Conservation (phyloP, 2,329 filamentous ascomycete species). For the Trichophyton verrucosum region DNA sequence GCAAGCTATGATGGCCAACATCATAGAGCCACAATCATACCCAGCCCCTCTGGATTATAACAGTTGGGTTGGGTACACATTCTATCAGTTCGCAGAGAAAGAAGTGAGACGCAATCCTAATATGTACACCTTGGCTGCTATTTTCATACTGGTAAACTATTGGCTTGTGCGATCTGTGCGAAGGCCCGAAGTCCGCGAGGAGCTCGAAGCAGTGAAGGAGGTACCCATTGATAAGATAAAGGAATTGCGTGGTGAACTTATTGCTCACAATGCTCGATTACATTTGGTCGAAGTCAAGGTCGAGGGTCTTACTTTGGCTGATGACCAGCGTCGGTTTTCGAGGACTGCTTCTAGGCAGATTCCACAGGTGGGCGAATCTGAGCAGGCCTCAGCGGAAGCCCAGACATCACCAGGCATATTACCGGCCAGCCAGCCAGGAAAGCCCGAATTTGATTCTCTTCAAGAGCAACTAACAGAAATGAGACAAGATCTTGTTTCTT, state of each 20-base stretch:
- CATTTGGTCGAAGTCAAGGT: background rate
- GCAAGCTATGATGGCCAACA: background rate
- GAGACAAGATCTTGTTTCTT: background rate
- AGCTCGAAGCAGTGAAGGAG: background rate
- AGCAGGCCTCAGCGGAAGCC: too few relatives aligned
- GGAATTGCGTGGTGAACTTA: background rate
- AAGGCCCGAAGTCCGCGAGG: background rate
- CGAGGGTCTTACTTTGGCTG: background rate
- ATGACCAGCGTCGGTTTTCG: background rate
- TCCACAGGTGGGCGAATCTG: background rate
- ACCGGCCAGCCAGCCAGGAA: background rate
- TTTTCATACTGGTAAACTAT: background rate
- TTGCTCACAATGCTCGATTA: background rate
- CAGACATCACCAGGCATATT: background rate
- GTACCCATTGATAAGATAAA: background rate
- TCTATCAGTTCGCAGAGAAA: slow-evolving; percentile 2
- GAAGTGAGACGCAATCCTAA: slow-evolving; percentile 6
- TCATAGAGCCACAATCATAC: background rate
- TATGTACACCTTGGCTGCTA: slow-evolving; percentile 4
- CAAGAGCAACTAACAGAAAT: background rate
- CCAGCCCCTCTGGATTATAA: slow-evolving; percentile 2
- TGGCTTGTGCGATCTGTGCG: background rate
- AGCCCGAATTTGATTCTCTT: background rate
- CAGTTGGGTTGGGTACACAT: slow-evolving; percentile 4
- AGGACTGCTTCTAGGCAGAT: background rate